Evolutionary conservation across 495 filamentous ascomycete genomes (phyloP).

Genomic region (Poronia punctata): DNA sequence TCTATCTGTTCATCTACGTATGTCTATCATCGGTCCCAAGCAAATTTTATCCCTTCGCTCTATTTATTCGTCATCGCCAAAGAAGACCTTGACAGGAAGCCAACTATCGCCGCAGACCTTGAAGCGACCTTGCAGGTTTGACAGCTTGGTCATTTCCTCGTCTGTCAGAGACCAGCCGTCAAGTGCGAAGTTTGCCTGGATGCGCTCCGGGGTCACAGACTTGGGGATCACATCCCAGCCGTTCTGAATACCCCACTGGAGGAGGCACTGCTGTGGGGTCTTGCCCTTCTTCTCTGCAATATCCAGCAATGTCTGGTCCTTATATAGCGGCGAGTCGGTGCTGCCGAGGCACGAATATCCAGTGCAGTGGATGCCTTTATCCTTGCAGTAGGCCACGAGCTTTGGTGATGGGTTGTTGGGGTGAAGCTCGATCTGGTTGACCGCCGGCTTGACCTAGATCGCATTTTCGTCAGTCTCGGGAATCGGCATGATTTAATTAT

Average conservation of each 20-base stretch:
- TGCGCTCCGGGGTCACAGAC: conserved; percentile 54
- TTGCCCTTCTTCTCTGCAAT: conserved; percentile 59
- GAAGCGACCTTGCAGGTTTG: conserved; percentile 59
- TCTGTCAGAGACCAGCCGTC: conserved; percentile 60
- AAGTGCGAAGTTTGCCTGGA: conserved; percentile 58
- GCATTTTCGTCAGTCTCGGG: conserved; percentile 42
- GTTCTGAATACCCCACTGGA: conserved; percentile 64
- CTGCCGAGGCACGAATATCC: conserved; percentile 63
- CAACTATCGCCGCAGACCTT: conserved; percentile 67
- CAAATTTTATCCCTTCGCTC: neutral
- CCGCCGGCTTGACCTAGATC: conserved; percentile 61
- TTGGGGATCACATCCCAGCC: conserved; percentile 71
- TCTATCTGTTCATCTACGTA: conserved; percentile 16
- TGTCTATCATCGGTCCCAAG: conserved; percentile 3
- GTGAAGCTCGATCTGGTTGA: conserved; percentile 92
- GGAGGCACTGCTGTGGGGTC: conserved; percentile 60
- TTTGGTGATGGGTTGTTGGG: conserved; percentile 74
- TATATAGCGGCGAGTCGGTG: conserved; percentile 49
- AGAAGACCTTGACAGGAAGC: conserved; percentile 77
- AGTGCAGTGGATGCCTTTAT: conserved; percentile 62
- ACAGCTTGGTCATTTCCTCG: conserved; percentile 57
- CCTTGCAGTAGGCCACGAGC: conserved; percentile 63
- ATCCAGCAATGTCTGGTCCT: conserved; percentile 50
- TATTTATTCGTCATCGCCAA: conserved; percentile 69
- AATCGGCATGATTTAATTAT: conserved; percentile 44